phyloP scores from a whole-genome alignment of 1,139 yeast genomes.

The Nadsonia commutata region DNA sequence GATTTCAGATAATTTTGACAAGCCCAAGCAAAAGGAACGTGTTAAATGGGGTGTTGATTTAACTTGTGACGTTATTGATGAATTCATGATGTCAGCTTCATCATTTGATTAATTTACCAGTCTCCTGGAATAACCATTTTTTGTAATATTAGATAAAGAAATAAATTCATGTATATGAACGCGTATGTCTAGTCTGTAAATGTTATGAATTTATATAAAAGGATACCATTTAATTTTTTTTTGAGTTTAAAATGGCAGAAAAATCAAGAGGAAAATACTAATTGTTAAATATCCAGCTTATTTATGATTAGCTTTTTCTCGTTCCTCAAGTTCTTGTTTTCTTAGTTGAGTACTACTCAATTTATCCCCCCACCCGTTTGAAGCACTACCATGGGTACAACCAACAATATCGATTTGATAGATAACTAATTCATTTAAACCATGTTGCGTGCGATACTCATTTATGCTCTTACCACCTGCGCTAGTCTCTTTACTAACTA shows the following conservation, averaged over 20 bases:
- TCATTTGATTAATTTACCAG: too few species aligned
- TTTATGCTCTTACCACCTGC: slow-evolving; percentile 67
- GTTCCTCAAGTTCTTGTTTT: slow-evolving; percentile 17
- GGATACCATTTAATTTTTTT: too few species aligned
- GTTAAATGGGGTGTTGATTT: slow-evolving; percentile 56
- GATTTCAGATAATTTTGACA: slow-evolving; percentile 37
- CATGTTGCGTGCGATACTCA: slow-evolving; percentile 40
- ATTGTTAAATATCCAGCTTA: too few species aligned
- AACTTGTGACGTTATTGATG: slow-evolving; percentile 4
- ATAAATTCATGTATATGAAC: too few species aligned
- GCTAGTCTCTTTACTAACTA: slow-evolving; percentile 67
- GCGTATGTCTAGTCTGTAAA: too few species aligned
- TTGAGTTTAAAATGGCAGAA: too few species aligned
- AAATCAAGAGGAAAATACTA: too few species aligned
- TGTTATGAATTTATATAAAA: too few species aligned
- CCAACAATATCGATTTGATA: slow-evolving; percentile 62
- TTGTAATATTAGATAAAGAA: too few species aligned
- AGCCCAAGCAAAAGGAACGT: slow-evolving; percentile 39
- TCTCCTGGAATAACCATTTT: too few species aligned
- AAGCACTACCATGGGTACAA: slow-evolving; percentile 27
- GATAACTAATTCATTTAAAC: slow-evolving; percentile 39
- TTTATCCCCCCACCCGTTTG: slow-evolving; percentile 52
- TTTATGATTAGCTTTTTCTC: too few species aligned
- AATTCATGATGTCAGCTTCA: slow-evolving; percentile 3
- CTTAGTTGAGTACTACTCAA: slow-evolving; percentile 64